Conservation (phyloP, 2,329 filamentous ascomycete genomes). For the Cryphonectria naterciae region DNA sequence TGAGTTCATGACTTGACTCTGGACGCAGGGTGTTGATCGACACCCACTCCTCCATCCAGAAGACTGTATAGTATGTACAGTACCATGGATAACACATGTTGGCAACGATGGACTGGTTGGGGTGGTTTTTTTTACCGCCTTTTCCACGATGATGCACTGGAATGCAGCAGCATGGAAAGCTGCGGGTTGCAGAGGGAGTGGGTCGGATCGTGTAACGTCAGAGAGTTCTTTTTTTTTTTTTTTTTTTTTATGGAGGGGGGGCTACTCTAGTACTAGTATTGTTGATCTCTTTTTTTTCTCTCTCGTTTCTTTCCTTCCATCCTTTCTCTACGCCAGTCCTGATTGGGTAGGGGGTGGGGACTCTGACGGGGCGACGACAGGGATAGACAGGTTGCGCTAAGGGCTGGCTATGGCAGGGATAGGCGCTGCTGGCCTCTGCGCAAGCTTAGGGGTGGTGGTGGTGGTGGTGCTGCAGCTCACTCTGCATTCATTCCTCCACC, state of each 20-base stretch:
- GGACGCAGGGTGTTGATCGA: neutral
- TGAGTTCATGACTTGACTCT: neutral
- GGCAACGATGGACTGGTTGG: neutral
- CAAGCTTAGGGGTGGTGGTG: neutral
- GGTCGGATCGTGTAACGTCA: constrained; percentile 2
- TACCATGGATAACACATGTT: neutral
- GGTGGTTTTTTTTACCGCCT: constrained; percentile 10
- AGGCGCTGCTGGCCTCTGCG: neutral
- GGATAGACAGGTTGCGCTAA: neutral
- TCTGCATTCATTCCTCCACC: constrained; percentile 8
- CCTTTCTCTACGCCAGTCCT: constrained; percentile 1
- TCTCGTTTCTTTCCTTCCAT: neutral
- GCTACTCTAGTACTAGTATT: neutral
- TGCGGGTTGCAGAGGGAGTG: neutral
- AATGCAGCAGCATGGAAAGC: constrained; percentile 2
- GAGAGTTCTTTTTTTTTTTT: neutral
- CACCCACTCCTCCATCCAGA: neutral
- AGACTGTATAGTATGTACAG: no score
- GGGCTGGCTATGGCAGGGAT: neutral
- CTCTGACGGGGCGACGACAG: neutral
- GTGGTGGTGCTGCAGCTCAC: constrained; percentile 3
- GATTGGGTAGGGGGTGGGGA: neutral
- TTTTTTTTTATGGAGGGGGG: neutral
- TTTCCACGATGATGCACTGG: constrained; percentile 19
- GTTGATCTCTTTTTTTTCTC: neutral